phyloP scores from a whole-genome alignment of 2,329 filamentous ascomycete species.

The Pseudogymnoascus sp. region DNA sequence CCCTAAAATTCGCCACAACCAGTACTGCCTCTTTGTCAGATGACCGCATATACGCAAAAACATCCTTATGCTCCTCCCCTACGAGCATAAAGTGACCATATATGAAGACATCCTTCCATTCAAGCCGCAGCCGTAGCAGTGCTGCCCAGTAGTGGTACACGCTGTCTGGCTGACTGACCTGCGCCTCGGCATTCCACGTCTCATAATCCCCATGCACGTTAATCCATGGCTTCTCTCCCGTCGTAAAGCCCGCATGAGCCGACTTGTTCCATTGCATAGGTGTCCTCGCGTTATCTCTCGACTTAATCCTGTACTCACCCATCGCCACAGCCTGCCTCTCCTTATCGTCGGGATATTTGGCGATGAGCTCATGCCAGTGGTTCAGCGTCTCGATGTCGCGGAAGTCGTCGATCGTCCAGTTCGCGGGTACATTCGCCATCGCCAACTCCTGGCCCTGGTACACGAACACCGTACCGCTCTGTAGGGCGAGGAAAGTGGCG shows the following conservation, averaged over 20 bases:
- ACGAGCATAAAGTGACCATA: constrained; percentile 56
- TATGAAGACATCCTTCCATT: constrained; percentile 53
- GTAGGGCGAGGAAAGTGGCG: constrained; percentile 39
- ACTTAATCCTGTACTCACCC: constrained; percentile 48
- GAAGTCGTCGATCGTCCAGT: constrained; percentile 57
- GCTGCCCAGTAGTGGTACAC: constrained; percentile 54
- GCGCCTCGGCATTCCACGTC: constrained; percentile 52
- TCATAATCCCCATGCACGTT: constrained; percentile 54
- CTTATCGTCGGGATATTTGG: constrained; percentile 28
- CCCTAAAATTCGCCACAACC: constrained; percentile 19
- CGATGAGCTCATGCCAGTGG: constrained; percentile 35
- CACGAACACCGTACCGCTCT: constrained; percentile 48
- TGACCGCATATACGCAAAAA: constrained; percentile 47
- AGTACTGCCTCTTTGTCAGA: constrained; percentile 10
- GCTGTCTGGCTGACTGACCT: constrained; percentile 40
- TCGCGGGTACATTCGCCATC: constrained; percentile 45
- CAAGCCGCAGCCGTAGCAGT: constrained; percentile 52
- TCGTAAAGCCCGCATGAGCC: constrained; percentile 57
- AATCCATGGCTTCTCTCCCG: constrained; percentile 57
- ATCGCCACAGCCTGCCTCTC: constrained; percentile 32
- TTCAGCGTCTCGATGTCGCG: constrained; percentile 56
- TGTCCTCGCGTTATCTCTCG: constrained; percentile 60
- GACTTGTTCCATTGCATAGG: constrained; percentile 63
- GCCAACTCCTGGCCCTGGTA: constrained; percentile 55
- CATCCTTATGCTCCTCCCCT: constrained; percentile 38